Evolutionary conservation across 2,329 filamentous ascomycete species (phyloP), one percentile per base, ranked within the genome.

Genomic region (Hypoxylon sp.): DNA sequence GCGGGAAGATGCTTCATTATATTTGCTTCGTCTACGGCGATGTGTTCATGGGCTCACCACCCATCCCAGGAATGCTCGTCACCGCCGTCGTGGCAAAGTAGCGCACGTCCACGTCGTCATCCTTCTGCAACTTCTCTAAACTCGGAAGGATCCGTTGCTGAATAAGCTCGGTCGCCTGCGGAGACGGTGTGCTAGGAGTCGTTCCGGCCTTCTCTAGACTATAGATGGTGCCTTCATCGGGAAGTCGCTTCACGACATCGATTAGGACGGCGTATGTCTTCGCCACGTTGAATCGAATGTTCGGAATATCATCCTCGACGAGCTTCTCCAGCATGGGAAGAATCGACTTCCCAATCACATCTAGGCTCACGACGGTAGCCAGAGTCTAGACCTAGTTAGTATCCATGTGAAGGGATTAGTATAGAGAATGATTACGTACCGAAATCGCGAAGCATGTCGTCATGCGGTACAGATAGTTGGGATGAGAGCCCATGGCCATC

Each of bases 391-490:
- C 63, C 57, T 35, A 21, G 38, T 58, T 51, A 60, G 49, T 29
- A 56, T 35, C 4, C 13, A 3, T 19, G 31, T 36, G n/a, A 3
- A 4, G 12, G 13, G 27, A 7, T 13, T n/a, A 2, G n/a, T 15
- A 30, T 5, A 16, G 11, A 36, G 4, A 19, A 26, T n/a, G 12
- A 7, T 2, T 7, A 82, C 90, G 79, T 82, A 99, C 94, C 65
- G 91, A 93, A 62, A 99, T 95, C 57, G 94, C 94, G 72, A 99
- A 99, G 77, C 93, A 97, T n/a, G 94, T 99, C 7, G 94, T 99
- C 94, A 99, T 99, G 71, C 94, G 85, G 82, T 99, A 99, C 43
- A 99, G 87, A 72, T 99, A 99, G 78, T 99, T 99, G 55, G 93
- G 91, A 72, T 99, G 94, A 69, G 91, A 90, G 53, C 94, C 94